phyloP scores from a whole-genome alignment of 2,329 filamentous ascomycete species.

The Fusarium falciforme region DNA sequence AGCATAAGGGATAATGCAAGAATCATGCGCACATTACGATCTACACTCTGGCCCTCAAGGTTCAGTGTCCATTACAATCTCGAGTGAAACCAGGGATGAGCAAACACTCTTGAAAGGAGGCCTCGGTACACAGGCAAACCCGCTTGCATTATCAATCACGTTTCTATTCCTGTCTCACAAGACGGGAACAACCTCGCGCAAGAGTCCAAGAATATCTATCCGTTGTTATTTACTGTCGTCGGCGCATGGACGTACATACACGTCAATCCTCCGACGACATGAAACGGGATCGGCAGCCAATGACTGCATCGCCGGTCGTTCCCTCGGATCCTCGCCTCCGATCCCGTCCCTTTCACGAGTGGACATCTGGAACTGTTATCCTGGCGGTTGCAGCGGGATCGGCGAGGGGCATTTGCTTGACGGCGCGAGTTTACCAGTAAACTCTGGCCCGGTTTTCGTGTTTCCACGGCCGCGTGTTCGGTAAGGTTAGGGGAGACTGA shows the following conservation, averaged over 20 bases:
- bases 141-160: background rate
- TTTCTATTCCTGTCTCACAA: slow-evolving; percentile 24
- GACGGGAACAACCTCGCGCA: slow-evolving; percentile 10
- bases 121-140: slow-evolving; percentile 10
- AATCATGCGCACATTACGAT: slow-evolving; percentile 28
- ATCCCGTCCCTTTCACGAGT: slow-evolving; percentile 13
- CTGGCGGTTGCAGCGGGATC: slow-evolving; percentile 38
- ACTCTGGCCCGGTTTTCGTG: slow-evolving; percentile 30
- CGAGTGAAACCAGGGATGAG: background rate
- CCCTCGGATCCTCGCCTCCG: slow-evolving; percentile 15
- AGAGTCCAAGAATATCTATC: slow-evolving; percentile 13
- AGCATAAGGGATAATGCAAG: background rate
- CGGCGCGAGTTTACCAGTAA: slow-evolving; percentile 1
- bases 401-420: slow-evolving; percentile 25
- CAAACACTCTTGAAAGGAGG: slow-evolving; percentile 2
- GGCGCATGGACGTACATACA: background rate
- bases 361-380: background rate
- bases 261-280: slow-evolving; percentile 21
- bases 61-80: background rate
- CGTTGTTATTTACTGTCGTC: background rate
- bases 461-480: slow-evolving; percentile 31
- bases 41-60: slow-evolving; percentile 12
- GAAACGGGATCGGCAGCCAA: slow-evolving; percentile 35
- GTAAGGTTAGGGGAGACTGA: slow-evolving; percentile 25
- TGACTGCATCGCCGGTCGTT: slow-evolving; percentile 10